Conservation (phyloP, 2,329 filamentous ascomycete species). For the Trichoderma lentiforme region DNA sequence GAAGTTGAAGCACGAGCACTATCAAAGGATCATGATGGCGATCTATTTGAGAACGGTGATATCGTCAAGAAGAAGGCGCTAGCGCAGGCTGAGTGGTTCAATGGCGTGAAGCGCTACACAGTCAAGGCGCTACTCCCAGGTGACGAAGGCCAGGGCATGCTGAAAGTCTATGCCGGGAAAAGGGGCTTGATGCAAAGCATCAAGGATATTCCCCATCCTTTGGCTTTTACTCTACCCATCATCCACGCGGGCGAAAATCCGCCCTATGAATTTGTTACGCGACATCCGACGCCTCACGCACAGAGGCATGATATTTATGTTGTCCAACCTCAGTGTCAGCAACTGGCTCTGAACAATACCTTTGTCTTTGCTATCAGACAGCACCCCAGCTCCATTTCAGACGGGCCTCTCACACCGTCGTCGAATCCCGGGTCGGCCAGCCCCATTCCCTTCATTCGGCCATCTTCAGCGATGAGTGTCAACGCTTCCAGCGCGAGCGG, state of each 20-base stretch:
- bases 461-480: slow-evolving; percentile 63
- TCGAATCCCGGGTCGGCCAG: slow-evolving; percentile 48
- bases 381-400: slow-evolving; percentile 63
- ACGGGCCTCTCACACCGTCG: slow-evolving; percentile 40
- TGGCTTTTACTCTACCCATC: slow-evolving; percentile 87
- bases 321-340: slow-evolving; percentile 88
- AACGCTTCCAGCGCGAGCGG: slow-evolving; percentile 55
- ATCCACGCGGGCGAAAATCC: slow-evolving; percentile 90
- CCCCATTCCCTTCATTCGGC: slow-evolving; percentile 60
- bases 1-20: slow-evolving; percentile 86
- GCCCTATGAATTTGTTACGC: slow-evolving; percentile 84
- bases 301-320: slow-evolving; percentile 96
- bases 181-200: slow-evolving; percentile 96
- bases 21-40: slow-evolving; percentile 79
- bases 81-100: slow-evolving; percentile 87
- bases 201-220: slow-evolving; percentile 89
- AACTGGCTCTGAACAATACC: slow-evolving; percentile 89
- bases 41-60: slow-evolving; percentile 90
- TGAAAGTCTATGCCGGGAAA: slow-evolving; percentile 93
- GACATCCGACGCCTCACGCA: slow-evolving; percentile 96
- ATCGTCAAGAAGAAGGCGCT: slow-evolving; percentile 80
- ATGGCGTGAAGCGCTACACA: slow-evolving; percentile 84
- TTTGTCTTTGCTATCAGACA: slow-evolving; percentile 96
- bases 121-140: slow-evolving; percentile 89
- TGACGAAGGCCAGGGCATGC: slow-evolving; percentile 80